A percentile compares a stretch with the other conserved stretches of the same genome.
Conservation (phyloP, 2,329 filamentous ascomycete genomes). For the Helotiales sp. region DNA sequence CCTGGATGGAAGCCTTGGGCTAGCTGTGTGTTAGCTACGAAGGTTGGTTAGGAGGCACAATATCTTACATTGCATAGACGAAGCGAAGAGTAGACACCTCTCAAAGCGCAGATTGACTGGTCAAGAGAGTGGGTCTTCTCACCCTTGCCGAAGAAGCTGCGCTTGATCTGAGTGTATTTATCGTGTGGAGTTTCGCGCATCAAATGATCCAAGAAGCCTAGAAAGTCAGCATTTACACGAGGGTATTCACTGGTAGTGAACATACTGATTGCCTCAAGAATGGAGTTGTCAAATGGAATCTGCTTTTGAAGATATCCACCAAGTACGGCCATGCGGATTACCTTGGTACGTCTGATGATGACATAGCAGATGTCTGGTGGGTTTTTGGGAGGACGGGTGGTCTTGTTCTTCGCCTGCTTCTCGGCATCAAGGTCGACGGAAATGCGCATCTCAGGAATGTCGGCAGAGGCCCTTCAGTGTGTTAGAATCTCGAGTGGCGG, state of each 20-base stretch:
- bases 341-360: conserved; percentile 63
- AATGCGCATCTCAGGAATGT: conserved; percentile 53
- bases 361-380: conserved; percentile 54
- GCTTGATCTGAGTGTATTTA: conserved; percentile 69
- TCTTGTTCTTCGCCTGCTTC: too few species aligned
- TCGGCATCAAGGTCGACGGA: conserved; percentile 73
- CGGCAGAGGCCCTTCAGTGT: conserved; percentile 35
- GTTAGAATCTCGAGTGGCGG: conserved; percentile 5
- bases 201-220: conserved; percentile 83
- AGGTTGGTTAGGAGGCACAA: background rate
- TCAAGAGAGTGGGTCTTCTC: conserved; percentile 50
- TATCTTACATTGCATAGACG: conserved; percentile 63
- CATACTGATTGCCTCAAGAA: conserved; percentile 76
- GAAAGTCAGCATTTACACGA: conserved; percentile 2
- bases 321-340: conserved; percentile 67
- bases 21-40: conserved; percentile 14
- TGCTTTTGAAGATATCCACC: conserved; percentile 63
- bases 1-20: conserved; percentile 21
- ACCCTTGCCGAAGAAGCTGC: conserved; percentile 69
- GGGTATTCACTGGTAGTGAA: conserved; percentile 12
- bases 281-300: conserved; percentile 60
- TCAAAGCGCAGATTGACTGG: conserved; percentile 72
- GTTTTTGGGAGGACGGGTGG: conserved; percentile 32
- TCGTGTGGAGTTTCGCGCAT: conserved; percentile 77
- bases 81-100: conserved; percentile 86